phyloP scores from a whole-genome alignment of 2,329 filamentous ascomycete species.

The Aspergillus quadrilineatus region DNA sequence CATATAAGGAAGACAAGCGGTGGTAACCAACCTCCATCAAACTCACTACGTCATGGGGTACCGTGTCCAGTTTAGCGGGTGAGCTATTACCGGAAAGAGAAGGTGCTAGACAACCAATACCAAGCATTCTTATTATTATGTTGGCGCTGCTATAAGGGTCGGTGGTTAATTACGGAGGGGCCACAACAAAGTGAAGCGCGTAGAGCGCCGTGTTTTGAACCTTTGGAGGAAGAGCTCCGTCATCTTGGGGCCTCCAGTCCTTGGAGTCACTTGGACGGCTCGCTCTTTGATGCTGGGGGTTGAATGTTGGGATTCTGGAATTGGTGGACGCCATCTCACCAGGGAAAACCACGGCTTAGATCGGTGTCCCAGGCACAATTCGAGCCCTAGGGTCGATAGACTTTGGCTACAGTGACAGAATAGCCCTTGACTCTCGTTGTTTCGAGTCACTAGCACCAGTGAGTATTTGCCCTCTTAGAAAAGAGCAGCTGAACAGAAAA shows the following conservation, averaged over 20 bases:
- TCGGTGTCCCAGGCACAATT: neutral
- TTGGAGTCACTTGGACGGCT: neutral
- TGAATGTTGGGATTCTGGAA: neutral
- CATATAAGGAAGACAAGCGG: neutral
- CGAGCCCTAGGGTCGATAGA: neutral
- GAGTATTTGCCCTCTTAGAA: neutral
- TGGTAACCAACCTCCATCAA: neutral
- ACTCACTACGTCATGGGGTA: constrained; percentile 17
- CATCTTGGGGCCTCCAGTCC: neutral
- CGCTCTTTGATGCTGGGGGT: neutral
- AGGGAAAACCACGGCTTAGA: neutral
- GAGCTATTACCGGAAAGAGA: constrained; percentile 2
- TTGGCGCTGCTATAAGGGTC: constrained; percentile 1
- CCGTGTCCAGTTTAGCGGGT: constrained; percentile 9
- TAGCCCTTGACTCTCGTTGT: neutral
- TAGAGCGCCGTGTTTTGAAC: constrained; percentile 10
- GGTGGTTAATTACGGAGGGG: neutral
- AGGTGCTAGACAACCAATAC: constrained; percentile 14
- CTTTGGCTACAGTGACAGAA: neutral
- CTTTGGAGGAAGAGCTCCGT: neutral
- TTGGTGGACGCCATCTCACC: neutral
- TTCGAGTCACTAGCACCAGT: neutral
- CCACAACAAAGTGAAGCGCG: constrained; percentile 3
- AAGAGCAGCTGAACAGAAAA: neutral
- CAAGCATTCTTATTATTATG: constrained; percentile 13